phyloP scores from a whole-genome alignment of 192 early-diverging fungal species.

The Backusella luteola region DNA sequence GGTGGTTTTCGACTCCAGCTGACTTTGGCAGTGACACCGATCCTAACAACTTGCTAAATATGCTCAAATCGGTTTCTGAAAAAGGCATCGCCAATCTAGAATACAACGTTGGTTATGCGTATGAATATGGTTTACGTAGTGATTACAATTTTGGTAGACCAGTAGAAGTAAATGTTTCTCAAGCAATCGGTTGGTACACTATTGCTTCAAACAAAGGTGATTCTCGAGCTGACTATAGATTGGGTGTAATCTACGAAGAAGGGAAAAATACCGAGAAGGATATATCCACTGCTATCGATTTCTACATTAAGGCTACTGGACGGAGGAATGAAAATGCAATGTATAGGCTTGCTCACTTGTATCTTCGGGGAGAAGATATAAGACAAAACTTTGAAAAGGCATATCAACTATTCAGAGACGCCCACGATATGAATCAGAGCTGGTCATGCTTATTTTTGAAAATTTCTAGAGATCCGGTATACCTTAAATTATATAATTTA shows the following conservation, averaged over 20 bases:
- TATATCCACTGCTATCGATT: background rate
- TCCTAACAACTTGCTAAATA: background rate
- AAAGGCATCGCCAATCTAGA: background rate
- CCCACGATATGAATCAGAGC: background rate
- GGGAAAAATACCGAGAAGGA: background rate
- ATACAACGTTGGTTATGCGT: background rate
- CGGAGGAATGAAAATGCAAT: background rate
- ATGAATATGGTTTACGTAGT: background rate
- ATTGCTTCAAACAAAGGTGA: background rate
- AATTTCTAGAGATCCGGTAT: background rate
- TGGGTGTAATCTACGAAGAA: background rate
- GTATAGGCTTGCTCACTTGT: background rate
- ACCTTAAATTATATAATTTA: too few species aligned
- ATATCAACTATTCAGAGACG: background rate
- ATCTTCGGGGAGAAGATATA: background rate
- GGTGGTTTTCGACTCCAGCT: background rate
- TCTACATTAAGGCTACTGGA: background rate
- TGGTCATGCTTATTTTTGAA: background rate
- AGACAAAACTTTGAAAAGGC: background rate
- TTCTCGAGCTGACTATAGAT: background rate
- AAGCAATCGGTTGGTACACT: background rate
- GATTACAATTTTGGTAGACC: background rate
- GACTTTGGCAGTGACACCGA: background rate
- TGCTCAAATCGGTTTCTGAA: background rate
- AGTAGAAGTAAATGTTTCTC: background rate